A percentile compares a stretch with the other conserved stretches of the same genome.
Evolutionary conservation across 768 basidiomycete species (phyloP).

Genomic region (Kwoniella sp.): DNA sequence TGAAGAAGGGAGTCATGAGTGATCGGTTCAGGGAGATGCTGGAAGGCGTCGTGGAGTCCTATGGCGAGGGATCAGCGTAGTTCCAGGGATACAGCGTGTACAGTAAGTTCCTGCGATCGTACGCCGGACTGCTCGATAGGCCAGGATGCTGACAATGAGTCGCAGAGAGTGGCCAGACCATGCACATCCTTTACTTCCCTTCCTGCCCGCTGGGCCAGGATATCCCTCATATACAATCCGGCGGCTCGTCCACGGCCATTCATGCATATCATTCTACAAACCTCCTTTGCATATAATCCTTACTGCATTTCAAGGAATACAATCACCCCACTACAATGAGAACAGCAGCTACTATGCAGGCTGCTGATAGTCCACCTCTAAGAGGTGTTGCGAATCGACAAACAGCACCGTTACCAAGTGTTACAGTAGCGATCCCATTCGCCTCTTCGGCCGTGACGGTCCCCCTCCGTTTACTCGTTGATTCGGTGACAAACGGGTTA

Average conservation of each 20-base stretch:
- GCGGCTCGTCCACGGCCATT: too few relatives aligned
- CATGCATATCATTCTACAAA: not conserved
- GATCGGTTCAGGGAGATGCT: slow-evolving; percentile 32
- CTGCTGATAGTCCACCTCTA: not conserved
- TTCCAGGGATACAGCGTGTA: not conserved
- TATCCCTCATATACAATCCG: too few relatives aligned
- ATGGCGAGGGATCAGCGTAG: slow-evolving; percentile 11
- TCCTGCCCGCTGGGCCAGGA: too few relatives aligned
- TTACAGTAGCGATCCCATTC: not conserved
- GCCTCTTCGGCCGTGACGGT: not conserved
- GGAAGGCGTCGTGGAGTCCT: slow-evolving; percentile 13
- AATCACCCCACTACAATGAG: not conserved
- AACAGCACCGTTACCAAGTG: not conserved
- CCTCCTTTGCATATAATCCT: not conserved
- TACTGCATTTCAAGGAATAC: too few relatives aligned
- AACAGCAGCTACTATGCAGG: not conserved
- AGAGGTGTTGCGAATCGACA: not conserved
- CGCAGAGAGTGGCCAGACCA: too few relatives aligned
- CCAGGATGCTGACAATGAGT: too few relatives aligned
- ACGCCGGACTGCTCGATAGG: too few relatives aligned
- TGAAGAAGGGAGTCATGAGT: slow-evolving; percentile 34
- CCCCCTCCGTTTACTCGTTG: not conserved
- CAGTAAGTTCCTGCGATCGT: not conserved
- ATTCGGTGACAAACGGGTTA: slow-evolving; percentile 1
- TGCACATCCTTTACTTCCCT: too few relatives aligned